Base-by-base conservation (phyloP, 2,329 filamentous ascomycete species). In the Hypomyces perniciosus region DNA sequence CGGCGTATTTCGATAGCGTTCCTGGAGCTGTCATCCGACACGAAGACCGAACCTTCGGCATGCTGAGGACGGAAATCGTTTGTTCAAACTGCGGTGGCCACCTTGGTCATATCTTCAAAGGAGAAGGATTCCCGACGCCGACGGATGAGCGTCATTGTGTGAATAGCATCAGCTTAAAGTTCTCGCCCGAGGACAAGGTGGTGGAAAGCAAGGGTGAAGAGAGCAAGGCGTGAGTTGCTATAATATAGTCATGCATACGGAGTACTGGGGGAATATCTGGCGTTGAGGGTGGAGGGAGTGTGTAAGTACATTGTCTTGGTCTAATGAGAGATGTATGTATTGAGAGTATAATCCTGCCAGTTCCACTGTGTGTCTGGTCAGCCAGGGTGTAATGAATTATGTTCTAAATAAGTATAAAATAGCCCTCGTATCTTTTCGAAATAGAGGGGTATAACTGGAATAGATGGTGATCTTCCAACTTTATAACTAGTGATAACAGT, bases 131-230 rank as follows among this genome's bases (percentile, higher is more conserved):
- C 64, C 62, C 77, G 6, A 95, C 87, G 26, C 90, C 93, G 5
- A 97, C 91, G 20, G 86, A 99, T 67, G 93, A 99, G 81, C 80
- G 93, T 55, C 93, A 99, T 73, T 99, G 93, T 65, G 93, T 99
- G 52, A 99, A 97, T 67, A 93, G 89, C 63, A 73, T 97, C 48
- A 95, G 88, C 66, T 74, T 97, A 70, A 93, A 84, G 61, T 97
- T 99, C 65, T 79, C 75, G 2, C 74, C 77, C 1, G 77, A 88
- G 44, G 85, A 88, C 56, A 79, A 81, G 60, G 63, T 67, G 44
- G 67, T 62, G 27, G 62, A 68, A 46, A 59, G 58, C 8, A 47
- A 50, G 43, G 60, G 58, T 6, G 68, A 68, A 54, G 68, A 69
- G 30, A 71, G 63, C 50, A 72, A 72, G 61, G 70, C 61, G 33